Conservation (phyloP, 1,139 yeast species). For the Suzukiozyma palmioleophila region DNA sequence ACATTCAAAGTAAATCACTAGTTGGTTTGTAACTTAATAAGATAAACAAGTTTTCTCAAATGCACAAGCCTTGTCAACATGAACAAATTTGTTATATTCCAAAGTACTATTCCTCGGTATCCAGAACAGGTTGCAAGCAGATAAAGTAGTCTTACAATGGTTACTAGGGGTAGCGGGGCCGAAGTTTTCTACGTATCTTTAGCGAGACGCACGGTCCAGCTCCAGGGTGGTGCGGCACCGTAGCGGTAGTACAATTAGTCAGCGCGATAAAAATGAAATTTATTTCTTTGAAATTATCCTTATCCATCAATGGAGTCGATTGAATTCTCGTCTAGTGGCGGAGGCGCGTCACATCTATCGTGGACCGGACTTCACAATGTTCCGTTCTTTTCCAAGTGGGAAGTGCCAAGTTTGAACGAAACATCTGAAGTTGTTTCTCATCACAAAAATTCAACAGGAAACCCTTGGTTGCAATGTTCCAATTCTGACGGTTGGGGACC, state of each 20-base stretch:
- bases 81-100: too few relatives aligned
- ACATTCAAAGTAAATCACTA: too few relatives aligned
- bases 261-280: neutral
- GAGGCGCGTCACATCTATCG: neutral
- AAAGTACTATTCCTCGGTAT: too few relatives aligned
- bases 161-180: too few relatives aligned
- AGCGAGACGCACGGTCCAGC: too few relatives aligned
- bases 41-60: too few relatives aligned
- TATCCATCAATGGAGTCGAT: constrained; percentile 1
- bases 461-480: constrained; percentile 13
- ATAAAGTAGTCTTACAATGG: too few relatives aligned
- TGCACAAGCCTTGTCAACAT: too few relatives aligned
- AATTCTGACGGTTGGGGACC: constrained; percentile 72
- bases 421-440: neutral
- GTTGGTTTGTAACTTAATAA: too few relatives aligned
- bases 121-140: too few relatives aligned
- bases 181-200: too few relatives aligned
- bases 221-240: too few relatives aligned
- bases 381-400: neutral
- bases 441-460: neutral
- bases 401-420: neutral
- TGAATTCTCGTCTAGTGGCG: neutral
- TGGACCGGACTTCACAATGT: neutral
- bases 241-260: neutral
- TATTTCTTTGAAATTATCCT: neutral